A percentile compares a stretch with the other conserved stretches of the same genome.
These are phyloP conservation scores for Hyaloscypha hepaticicola DNA, from an alignment of 495 filamentous ascomycete genomes.

Conservation along the genomic window DNA sequence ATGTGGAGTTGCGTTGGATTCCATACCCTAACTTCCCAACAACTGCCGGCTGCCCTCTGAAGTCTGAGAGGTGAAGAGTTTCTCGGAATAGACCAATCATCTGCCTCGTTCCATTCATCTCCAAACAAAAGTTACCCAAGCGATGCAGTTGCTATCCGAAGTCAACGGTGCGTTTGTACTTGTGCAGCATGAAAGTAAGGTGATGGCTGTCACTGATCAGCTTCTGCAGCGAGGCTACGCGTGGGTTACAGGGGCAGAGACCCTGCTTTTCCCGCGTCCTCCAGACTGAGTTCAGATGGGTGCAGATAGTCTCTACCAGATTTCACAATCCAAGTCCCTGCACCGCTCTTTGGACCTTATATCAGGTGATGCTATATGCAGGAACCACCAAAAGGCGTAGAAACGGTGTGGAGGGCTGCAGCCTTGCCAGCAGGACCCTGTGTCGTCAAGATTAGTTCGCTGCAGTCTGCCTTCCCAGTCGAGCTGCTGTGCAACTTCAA, in stretches of 20 bases:
- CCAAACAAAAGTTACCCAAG: neutral
- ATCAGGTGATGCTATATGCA: conserved; percentile 11
- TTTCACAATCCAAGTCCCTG: neutral
- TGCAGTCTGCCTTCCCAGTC: conserved; percentile 10
- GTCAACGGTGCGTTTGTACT: conserved; percentile 21
- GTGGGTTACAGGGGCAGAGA: conserved; percentile 6
- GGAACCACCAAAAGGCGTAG: neutral
- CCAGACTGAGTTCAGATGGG: neutral
- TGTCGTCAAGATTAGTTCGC: conserved; percentile 4
- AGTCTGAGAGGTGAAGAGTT: neutral
- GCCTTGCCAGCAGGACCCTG: neutral
- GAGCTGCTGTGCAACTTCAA: neutral
- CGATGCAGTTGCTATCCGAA: conserved; percentile 8
- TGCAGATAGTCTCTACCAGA: neutral
- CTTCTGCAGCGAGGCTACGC: conserved; percentile 10
- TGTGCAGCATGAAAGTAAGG: neutral
- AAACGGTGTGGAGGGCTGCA: conserved; percentile 5
- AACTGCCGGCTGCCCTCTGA: neutral
- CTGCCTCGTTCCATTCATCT: neutral
- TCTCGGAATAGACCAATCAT: neutral
- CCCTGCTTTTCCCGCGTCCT: neutral
- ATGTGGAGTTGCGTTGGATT: neutral
- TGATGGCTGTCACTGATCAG: conserved; percentile 12
- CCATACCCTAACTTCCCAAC: neutral
- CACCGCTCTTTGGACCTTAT: neutral